Evolutionary conservation across 495 filamentous ascomycete genomes (phyloP), one percentile per base, ranked within the genome.

Genomic region (Penicillium alfredii): DNA sequence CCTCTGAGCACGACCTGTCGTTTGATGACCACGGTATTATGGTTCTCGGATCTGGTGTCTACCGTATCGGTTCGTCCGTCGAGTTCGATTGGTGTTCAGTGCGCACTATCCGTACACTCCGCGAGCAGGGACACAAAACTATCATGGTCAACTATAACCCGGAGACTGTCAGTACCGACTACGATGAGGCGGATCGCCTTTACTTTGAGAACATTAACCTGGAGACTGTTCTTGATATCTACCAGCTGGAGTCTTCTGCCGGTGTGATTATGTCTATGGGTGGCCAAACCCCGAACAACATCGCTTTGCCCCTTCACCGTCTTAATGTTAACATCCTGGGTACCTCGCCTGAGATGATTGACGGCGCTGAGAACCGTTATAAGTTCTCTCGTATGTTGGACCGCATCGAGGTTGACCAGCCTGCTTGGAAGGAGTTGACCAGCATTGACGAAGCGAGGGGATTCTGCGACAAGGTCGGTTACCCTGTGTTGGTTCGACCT

Each of bases 41-140:
- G 89, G 92, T 98, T 5, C 70, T 98, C 13, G 92, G 92, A 9
- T 97, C 92, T 10, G 92, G 92, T 58, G 92, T 98, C 13, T 98
- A 98, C 68, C 78, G 92, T 45, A 98, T 98, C 49, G 92, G 92
- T 30, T 95, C 89, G 1, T 95, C 89, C 0, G 92, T 98, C 34
- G 92, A 98, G 56, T 98, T 98, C 58, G 92, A 98, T 60, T 98
- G 92, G 92, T 98, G 92, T 58, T 94, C 92, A n/a, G 92, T 98
- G 21, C 75, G 90, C 34, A 87, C 90, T 4, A 90, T 98, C 39
- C 82, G 92, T 38, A 98, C 92, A 6, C 79, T 98, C 17, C 81
- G 92, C 22, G 81, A 89, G 43, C 74, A 82, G 49, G 84, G 86
- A 19, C 76, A 82, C 73, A 96, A 96, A 74, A 97, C 92, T 2